Base-by-base conservation (phyloP, 1,284 basidiomycete species). In the Somion occarium region DNA sequence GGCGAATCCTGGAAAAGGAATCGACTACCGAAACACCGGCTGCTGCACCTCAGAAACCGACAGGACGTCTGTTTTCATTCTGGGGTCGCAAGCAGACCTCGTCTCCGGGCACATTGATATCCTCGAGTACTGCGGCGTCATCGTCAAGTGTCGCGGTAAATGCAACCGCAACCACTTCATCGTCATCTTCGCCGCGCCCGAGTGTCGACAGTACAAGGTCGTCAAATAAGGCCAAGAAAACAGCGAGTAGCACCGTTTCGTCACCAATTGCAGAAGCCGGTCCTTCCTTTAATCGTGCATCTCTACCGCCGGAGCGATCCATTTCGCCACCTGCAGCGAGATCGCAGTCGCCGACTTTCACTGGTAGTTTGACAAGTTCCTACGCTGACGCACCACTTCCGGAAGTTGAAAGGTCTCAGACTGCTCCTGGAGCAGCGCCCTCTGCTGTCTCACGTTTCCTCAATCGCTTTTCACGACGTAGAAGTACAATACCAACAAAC, bases 381-480 rank as follows among this genome's bases (percentile, higher is more conserved):
- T 63, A 65, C 44, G 53, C 59, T 12, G 60, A 63, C 23, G 53
- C 63, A 2, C 57, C 61, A 3, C 59, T 61, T 18, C 58, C 62
- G 13, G 51, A 56, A 15, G 43, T 54, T 11, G 60, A 64, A 19
- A 49, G 57, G 2, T 45, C 56, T 1, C 50, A 53, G 7, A 59
- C 51, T 18, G 41, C 56, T 18, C 56, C 56, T 15, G 41, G 57
- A 9, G 55, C 56, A 11, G 53, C 59, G 24, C 61, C 61, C 3
- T 85, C 86, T 1, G 83, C 76, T 15, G 82, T 89, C 38, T 86
- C 86, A 19, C 79, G 87, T 3, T 88, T 89, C 59, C 68, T 88
- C 43, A 78, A 73, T 48, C 78, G 84, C 34, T 88, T 90, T 63
- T 83, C 83, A 25, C 76, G 81, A 13, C 56, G 68, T 2, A 56